Evolutionary conservation across 768 basidiomycete genomes (phyloP), one percentile per base, ranked within the genome.

Genomic region (Mycena amicta): DNA sequence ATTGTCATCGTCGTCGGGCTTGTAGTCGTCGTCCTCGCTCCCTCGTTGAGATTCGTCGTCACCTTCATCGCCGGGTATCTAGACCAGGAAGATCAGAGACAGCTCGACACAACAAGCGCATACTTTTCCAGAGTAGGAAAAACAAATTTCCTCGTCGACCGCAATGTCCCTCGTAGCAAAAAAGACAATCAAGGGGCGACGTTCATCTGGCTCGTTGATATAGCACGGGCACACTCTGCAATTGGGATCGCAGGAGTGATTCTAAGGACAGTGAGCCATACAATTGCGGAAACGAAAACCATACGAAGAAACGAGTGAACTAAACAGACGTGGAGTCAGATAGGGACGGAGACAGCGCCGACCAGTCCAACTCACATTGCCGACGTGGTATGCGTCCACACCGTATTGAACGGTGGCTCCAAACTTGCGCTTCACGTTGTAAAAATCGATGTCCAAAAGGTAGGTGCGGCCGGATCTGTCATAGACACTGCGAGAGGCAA

Each of bases 201-300:
- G 75, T 16, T 88, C 66, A 63, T 92, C 83, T 13, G 83, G 80
- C 52, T 93, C 92, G 63, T 93, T 88, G 71, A 92, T 86, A 64
- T 94, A 91, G 45, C 83, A 87, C 0, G 90, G 78, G n/a, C 80
- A 79, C 22, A 94, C 80, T 4, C 69, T 69, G 62, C 88, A 87
- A 68, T 96, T 97, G 0, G 94, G 94, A 56, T 93, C 88, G 66
- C 95, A 96, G 18, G 90, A 93, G 64, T 97, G 93, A 63, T 96
- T 97, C 93, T 95, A 58, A 2, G 27, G 18, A 28, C 39, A 4
- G 20, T 15, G 15, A 2, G 16, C 64, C 46, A 23, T 4, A 28
- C 31, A 30, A 4, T 33, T 20, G 4, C 27, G 18, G n/a, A n/a
- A 26, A 50, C 2, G 4, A 50, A 15, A 77, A n/a, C n/a, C 84